These are phyloP conservation scores for Mycena galopus DNA, from an alignment of 768 basidiomycete species.

Conservation along the genomic window DNA sequence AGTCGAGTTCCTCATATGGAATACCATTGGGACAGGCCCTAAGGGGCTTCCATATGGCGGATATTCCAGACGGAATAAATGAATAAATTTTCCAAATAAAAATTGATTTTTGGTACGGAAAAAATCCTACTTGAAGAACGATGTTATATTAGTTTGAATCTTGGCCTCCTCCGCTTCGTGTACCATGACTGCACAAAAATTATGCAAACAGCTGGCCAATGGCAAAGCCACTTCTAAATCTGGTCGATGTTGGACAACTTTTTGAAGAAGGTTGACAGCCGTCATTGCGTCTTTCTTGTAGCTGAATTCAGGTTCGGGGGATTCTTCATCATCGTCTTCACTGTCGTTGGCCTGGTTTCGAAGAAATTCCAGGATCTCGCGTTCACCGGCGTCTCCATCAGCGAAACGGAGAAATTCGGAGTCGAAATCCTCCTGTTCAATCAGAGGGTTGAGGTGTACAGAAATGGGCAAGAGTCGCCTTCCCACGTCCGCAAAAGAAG, in stretches of 20 bases:
- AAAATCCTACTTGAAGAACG: background rate
- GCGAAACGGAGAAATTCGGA: background rate
- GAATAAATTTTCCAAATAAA: background rate
- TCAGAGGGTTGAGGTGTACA: too few relatives aligned
- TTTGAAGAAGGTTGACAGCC: background rate
- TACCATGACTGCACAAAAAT: background rate
- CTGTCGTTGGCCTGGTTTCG: background rate
- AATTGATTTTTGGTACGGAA: background rate
- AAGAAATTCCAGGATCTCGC: background rate
- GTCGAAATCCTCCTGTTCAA: too few relatives aligned
- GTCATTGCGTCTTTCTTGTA: background rate
- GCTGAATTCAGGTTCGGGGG: background rate
- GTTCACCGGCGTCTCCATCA: background rate
- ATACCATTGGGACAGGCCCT: constrained; percentile 19
- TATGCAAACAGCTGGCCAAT: background rate
- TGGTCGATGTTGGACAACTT: background rate
- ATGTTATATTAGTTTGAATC: constrained; percentile 5
- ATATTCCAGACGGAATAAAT: constrained; percentile 15
- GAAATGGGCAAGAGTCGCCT: too few relatives aligned
- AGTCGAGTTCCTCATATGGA: constrained; percentile 22
- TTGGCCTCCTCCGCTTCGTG: constrained; percentile 4
- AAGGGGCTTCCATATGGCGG: constrained; percentile 20
- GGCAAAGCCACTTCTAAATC: constrained; percentile 1
- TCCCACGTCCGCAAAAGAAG: too few relatives aligned
- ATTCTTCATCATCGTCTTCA: background rate